These are phyloP conservation scores for Castanospermum australe DNA, from an alignment of 306 rosid genomes.

Conservation along the genomic window DNA sequence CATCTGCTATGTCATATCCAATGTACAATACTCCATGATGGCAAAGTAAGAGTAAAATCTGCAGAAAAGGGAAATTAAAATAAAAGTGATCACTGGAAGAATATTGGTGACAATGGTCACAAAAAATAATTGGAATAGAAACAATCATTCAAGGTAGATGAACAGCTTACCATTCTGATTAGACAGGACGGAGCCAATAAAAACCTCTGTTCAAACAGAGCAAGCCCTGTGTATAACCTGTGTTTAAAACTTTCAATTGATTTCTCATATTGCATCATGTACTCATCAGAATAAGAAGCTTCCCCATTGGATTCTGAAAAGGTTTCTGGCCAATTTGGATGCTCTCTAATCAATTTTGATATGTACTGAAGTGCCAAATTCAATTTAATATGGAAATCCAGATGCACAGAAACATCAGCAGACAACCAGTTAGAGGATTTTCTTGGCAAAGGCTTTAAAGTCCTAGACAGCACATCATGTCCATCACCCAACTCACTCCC, in stretches of 20 bases:
- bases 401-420: constrained; percentile 53
- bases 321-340: constrained; percentile 74
- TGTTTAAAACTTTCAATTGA: constrained; percentile 51
- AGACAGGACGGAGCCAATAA: constrained; percentile 55
- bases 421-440: constrained; percentile 76
- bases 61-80: constrained; percentile 31
- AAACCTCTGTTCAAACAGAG: constrained; percentile 80
- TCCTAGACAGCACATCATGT: constrained; percentile 34
- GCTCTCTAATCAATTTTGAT: constrained; percentile 71
- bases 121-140: not conserved
- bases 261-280: constrained; percentile 40
- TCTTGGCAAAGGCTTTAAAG: constrained; percentile 56
- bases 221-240: too few relatives aligned
- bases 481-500: constrained; percentile 38
- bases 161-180: constrained; percentile 62
- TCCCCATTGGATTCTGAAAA: constrained; percentile 36
- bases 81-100: constrained; percentile 15
- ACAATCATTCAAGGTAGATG: not conserved
- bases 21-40: constrained; percentile 62
- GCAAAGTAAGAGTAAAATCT: constrained; percentile 62
- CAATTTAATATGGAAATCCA: constrained; percentile 60
- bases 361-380: constrained; percentile 80
- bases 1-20: constrained; percentile 60
- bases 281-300: constrained; percentile 38
- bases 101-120: constrained; percentile 2